A percentile compares a stretch with the other conserved stretches of the same genome.
phyloP scores from a whole-genome alignment of 2,329 filamentous ascomycete genomes.

The Talaromyces sp. region DNA sequence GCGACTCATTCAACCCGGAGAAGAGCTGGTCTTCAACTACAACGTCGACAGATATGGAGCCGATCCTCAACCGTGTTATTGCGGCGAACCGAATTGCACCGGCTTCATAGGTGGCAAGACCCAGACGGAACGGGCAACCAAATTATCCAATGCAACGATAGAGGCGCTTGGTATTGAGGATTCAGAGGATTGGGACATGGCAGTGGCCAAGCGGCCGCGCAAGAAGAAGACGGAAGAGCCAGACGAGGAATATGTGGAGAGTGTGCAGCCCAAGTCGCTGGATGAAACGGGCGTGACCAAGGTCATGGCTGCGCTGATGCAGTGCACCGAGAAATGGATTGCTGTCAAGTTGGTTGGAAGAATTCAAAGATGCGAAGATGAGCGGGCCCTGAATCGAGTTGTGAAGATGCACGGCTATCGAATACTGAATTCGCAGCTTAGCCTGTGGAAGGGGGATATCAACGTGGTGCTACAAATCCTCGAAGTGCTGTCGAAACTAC shows the following conservation, averaged over 20 bases:
- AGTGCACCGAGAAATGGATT: conserved; percentile 99
- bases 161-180: conserved; percentile 95
- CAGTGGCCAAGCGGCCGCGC: conserved; percentile 81
- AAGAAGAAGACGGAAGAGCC: conserved; percentile 91
- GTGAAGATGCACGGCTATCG: conserved; percentile 97
- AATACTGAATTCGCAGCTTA: conserved; percentile 82
- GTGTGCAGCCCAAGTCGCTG: conserved; percentile 72
- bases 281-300: conserved; percentile 82
- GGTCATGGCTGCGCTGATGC: conserved; percentile 94
- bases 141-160: conserved; percentile 81
- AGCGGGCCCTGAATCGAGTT: conserved; percentile 79
- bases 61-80: conserved; percentile 95
- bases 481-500: conserved; percentile 82
- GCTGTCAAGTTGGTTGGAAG: conserved; percentile 88
- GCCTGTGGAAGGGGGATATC: conserved; percentile 79
- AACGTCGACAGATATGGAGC: conserved; percentile 98
- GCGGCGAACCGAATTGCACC: conserved; percentile 87
- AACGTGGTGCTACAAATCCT: conserved; percentile 88
- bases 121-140: conserved; percentile 91
- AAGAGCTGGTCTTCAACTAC: conserved; percentile 98
- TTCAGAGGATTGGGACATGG: conserved; percentile 84
- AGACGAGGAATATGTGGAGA: conserved; percentile 93
- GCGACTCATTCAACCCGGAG: conserved; percentile 76
- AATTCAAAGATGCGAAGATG: conserved; percentile 81
- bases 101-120: conserved; percentile 97